Evolutionary conservation across 306 rosid species (phyloP).

Genomic region (Phaseolus lunatus): DNA sequence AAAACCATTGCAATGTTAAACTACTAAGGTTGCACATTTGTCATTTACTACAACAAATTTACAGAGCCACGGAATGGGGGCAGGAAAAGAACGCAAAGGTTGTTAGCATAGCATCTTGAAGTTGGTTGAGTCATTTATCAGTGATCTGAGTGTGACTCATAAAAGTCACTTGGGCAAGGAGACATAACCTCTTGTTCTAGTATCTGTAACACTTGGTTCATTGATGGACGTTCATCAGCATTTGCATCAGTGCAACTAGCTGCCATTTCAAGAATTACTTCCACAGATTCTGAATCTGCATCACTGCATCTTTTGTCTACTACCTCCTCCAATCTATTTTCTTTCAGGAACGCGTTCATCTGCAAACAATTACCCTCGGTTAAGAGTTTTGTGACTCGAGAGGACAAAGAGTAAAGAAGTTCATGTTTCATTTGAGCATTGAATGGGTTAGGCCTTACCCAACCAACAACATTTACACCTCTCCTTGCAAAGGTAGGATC

Average conservation of each 20-base stretch:
- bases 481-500: conserved; percentile 83
- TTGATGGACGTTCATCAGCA: conserved; percentile 81
- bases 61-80: conserved; percentile 54
- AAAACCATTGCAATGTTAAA: conserved; percentile 41
- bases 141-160: conserved; percentile 88
- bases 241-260: conserved; percentile 88
- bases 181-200: conserved; percentile 91
- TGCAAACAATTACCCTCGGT: conserved; percentile 41
- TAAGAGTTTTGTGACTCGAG: neutral
- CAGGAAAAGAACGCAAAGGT: conserved; percentile 40
- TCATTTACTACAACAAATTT: conserved; percentile 31
- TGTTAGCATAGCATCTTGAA: neutral
- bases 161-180: conserved; percentile 86
- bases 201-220: conserved; percentile 85
- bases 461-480: conserved; percentile 94
- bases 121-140: conserved; percentile 37
- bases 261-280: conserved; percentile 81
- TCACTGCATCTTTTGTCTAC: conserved; percentile 78
- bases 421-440: neutral
- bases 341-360: conserved; percentile 81
- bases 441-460: conserved; percentile 65
- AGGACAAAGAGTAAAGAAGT: neutral
- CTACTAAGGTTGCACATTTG: neutral
- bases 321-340: conserved; percentile 73
- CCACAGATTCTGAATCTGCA: conserved; percentile 68